Evolutionary conservation across 257 asterid genomes (phyloP).

Genomic region (Jacaranda copaia): DNA sequence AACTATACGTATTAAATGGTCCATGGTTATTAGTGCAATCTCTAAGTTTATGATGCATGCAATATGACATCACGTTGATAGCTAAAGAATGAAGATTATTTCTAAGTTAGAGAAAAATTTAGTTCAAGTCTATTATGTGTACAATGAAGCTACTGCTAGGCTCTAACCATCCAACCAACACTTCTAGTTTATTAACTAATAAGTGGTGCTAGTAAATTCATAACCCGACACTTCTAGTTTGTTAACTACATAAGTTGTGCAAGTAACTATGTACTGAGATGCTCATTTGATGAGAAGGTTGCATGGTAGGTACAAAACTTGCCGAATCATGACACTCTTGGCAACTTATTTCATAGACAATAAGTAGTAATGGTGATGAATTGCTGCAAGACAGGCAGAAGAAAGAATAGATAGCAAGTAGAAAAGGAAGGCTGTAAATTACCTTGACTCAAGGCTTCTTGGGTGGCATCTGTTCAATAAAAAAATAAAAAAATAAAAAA

Average conservation of each 20-base stretch:
- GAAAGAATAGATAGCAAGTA: neutral
- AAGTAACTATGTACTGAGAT: neutral
- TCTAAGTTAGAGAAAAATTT: neutral
- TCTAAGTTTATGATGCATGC: conserved; percentile 15
- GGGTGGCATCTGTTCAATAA: neutral
- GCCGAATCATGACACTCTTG: neutral
- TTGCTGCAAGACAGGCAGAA: neutral
- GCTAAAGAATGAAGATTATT: conserved; percentile 9
- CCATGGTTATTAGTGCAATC: neutral
- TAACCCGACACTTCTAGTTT: no score
- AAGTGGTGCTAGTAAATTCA: neutral
- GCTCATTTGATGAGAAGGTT: neutral
- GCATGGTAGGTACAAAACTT: neutral
- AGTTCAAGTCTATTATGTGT: conserved; percentile 11
- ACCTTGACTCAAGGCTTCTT: neutral
- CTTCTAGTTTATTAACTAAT: neutral
- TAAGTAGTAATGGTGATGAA: neutral
- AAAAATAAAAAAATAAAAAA: no score
- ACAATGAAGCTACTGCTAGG: conserved; percentile 11
- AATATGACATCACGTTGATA: conserved; percentile 12
- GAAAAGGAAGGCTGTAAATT: neutral
- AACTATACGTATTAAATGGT: conserved; percentile 1
- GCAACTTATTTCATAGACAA: neutral
- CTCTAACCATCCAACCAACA: neutral
- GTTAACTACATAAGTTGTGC: neutral